Evolutionary conservation across 495 filamentous ascomycete species (phyloP).

Genomic region (Talaromyces thailandensis): DNA sequence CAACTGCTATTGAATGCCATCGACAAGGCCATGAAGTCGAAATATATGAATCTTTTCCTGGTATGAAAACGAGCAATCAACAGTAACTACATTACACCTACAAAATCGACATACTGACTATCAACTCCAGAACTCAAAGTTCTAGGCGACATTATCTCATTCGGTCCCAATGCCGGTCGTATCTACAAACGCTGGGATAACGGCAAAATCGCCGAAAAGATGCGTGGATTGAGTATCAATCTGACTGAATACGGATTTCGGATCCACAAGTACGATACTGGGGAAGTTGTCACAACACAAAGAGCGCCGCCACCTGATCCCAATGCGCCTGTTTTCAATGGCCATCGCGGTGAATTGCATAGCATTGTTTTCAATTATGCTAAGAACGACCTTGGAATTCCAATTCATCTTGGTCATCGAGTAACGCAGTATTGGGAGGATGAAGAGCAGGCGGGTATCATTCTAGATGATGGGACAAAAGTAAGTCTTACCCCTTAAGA

Average conservation of each 20-base stretch:
- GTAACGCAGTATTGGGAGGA: conserved; percentile 51
- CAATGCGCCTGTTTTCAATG: conserved; percentile 51
- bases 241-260: conserved; percentile 45
- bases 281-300: conserved; percentile 52
- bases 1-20: conserved; percentile 53
- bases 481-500: conserved; percentile 12
- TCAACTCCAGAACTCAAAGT: conserved; percentile 35
- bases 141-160: conserved; percentile 57
- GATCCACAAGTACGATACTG: conserved; percentile 49
- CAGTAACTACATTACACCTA: neutral
- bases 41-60: conserved; percentile 49
- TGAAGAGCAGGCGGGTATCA: conserved; percentile 40
- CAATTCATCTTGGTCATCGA: conserved; percentile 43
- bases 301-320: conserved; percentile 28
- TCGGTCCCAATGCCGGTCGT: conserved; percentile 50
- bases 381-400: conserved; percentile 42
- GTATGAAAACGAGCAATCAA: neutral
- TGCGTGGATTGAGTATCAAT: conserved; percentile 44
- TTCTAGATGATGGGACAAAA: conserved; percentile 41
- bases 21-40: conserved; percentile 56
- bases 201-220: conserved; percentile 33
- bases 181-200: conserved; percentile 45
- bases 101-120: neutral
- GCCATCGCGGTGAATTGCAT: conserved; percentile 51
- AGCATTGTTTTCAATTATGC: conserved; percentile 48